These are phyloP conservation scores for Phytophthora colocasiae DNA, from an alignment of 352 stramenopile genomes.

Conservation along the genomic window DNA sequence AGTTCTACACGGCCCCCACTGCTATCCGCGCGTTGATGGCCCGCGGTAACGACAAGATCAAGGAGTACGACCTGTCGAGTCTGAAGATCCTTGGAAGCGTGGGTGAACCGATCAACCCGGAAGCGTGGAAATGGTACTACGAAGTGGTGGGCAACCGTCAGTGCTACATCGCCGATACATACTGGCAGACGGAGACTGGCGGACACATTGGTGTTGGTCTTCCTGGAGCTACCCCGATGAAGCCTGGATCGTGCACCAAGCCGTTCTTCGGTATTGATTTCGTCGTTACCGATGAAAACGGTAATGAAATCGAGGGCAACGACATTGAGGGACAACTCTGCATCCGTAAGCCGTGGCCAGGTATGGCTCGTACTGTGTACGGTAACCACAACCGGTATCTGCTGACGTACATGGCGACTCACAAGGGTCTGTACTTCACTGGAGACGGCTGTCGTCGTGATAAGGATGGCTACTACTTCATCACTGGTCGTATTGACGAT, in stretches of 20 bases:
- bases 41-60: conserved; percentile 92
- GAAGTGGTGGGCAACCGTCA: conserved; percentile 90
- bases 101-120: conserved; percentile 99
- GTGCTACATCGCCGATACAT: conserved; percentile 97
- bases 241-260: conserved; percentile 94
- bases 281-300: conserved; percentile 81
- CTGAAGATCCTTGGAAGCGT: conserved; percentile 97
- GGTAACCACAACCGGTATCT: conserved; percentile 96
- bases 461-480: conserved; percentile 98
- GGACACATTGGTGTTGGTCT: conserved; percentile 96
- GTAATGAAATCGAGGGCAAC: conserved; percentile 89
- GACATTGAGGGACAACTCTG: conserved; percentile 95
- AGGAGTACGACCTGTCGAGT: conserved; percentile 72
- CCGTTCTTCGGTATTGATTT: conserved; percentile 97
- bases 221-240: conserved; percentile 88
- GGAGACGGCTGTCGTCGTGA: conserved; percentile 91
- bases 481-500: conserved; percentile 98
- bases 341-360: conserved; percentile 96
- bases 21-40: conserved; percentile 99
- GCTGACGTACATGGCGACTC: conserved; percentile 96
- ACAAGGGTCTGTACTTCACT: conserved; percentile 98
- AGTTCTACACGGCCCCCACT: conserved; percentile 95
- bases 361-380: conserved; percentile 95
- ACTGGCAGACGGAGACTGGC: conserved; percentile 98
- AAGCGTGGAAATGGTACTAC: conserved; percentile 98